These are phyloP conservation scores for Calonectria multiphialidica DNA, from an alignment of 2,329 filamentous ascomycete species.

Conservation along the genomic window DNA sequence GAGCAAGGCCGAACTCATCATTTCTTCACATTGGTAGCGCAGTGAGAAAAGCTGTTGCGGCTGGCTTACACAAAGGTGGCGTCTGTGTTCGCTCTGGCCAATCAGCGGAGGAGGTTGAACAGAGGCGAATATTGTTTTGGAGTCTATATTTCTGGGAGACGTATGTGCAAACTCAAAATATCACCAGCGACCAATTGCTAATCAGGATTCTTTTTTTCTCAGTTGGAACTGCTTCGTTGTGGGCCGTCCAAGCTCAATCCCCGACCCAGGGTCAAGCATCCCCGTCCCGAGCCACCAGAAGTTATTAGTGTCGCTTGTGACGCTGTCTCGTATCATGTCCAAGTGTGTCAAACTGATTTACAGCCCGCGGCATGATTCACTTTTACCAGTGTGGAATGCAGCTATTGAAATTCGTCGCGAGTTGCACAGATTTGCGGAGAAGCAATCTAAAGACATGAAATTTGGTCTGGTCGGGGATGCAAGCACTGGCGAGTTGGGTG, in stretches of 20 bases:
- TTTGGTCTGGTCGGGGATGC: constrained; percentile 50
- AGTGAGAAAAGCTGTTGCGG: constrained; percentile 55
- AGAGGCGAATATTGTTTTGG: constrained; percentile 50
- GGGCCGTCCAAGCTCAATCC: constrained; percentile 55
- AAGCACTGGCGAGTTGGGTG: constrained; percentile 52
- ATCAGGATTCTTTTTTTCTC: neutral
- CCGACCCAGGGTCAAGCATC: constrained; percentile 50
- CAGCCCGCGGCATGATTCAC: constrained; percentile 52
- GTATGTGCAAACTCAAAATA: constrained; percentile 40
- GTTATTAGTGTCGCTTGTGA: constrained; percentile 50
- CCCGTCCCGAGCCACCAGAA: constrained; percentile 51
- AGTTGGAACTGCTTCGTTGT: constrained; percentile 59
- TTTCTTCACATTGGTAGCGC: constrained; percentile 56
- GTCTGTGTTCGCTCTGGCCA: constrained; percentile 47
- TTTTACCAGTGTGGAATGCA: constrained; percentile 47
- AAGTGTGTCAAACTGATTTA: constrained; percentile 56
- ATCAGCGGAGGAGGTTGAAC: constrained; percentile 47
- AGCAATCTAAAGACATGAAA: constrained; percentile 46
- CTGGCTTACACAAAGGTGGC: constrained; percentile 57
- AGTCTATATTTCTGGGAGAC: constrained; percentile 57
- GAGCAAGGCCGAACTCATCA: constrained; percentile 56
- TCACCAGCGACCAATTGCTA: neutral
- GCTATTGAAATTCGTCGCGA: constrained; percentile 47
- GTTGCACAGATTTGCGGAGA: constrained; percentile 44
- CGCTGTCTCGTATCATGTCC: constrained; percentile 53